Evolutionary conservation across 164 flowering plant genomes (phyloP), one percentile per base, ranked within the genome.

Genomic region (Sextonia rubra): DNA sequence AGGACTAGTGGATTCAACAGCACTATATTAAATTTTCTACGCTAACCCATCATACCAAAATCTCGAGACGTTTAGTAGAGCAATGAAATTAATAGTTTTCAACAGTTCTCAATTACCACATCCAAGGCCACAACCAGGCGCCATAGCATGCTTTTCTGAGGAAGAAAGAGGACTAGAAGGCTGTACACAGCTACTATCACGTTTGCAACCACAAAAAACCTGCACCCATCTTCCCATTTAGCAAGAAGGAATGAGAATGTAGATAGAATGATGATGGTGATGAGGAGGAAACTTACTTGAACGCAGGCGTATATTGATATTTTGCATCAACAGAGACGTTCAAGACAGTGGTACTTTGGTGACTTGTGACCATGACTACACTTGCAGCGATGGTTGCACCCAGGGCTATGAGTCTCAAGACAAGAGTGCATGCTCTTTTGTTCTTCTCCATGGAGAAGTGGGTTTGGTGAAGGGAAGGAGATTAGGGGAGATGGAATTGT

Each of bases 201-300:
- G 77, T 90, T 87, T 6, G 74, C 85, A 52, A 85, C 74, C 80
- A 85, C 85, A 75, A 89, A 90, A 68, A 80, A 88, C 89, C 95
- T 92, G 71, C 66, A 81, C 9, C n/a, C 68, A 56, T 2, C 18
- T 6, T 27, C 62, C 22, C n/a, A 12, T 22, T 14, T 11, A 61
- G 64, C 24, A 61, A 37, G 11, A 37, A 8, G 37, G 8, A 37
- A 61, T 11, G 27, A 64, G 27, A 64, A 52, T 0, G 58, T 15
- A 11, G n/a, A 52, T 17, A 52, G 20, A 52, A 52, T 14, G n/a
- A 52, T 5, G n/a, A 52, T 52, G 58, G 29, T 2, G 44, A 24
- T 20, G 60, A 49, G 47, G 66, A 58, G 11, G 22, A 0, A 1
- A 74, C 82, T 80, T 78, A 89, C 97, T 76, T 86, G 84, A 92